Evolutionary conservation across 805 yeast species (phyloP), one percentile per base, ranked within the genome.

Genomic region (Suhomyces vadensis): DNA sequence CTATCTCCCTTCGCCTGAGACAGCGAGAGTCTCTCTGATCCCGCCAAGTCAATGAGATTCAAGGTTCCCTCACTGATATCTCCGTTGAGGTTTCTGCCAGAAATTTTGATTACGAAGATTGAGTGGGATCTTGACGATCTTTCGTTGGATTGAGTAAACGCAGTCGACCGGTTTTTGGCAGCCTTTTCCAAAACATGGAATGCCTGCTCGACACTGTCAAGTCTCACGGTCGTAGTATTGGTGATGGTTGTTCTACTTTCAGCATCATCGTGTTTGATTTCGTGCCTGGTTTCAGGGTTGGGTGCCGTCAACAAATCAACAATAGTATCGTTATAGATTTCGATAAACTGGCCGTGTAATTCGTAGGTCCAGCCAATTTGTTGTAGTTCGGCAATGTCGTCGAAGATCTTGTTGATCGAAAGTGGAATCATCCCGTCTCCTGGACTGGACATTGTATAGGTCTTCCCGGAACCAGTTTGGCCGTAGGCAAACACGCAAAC

Each of bases 401-500:
- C 64, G 56, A 89, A 89, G 4, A 92, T 84, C 54, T 83, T 85
- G 11, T 69, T 63, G 10, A 91, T 74, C 0, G 97, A 85, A 13
- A 79, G 71, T 1, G 95, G 89, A 25, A 90, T 88, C 71, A 92
- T 79, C 11, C 99, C 98, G 56, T 84, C 85, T 1, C 63, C 56
- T 0, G 77, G 67, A 44, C 69, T 67, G 1, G 90, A 77, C 98
- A 92, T 94, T 0, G 99, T 94, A 61, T 67, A 83, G 0, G 98
- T 92, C 60, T 92, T 92, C 3, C 99, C 99, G 0, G 97, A 69
- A 78, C 88, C 65, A 0, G 99, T 94, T 64, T 92, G 99, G 1
- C 99, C 99, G 61, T 94, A 92, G 4, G 97, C 97, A 64, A 90
- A 90, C 1, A 94, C 87, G 63, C 97, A 90, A 2, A 90, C 96